Evolutionary conservation across 768 basidiomycete genomes (phyloP).

Genomic region (Trametes villosa): DNA sequence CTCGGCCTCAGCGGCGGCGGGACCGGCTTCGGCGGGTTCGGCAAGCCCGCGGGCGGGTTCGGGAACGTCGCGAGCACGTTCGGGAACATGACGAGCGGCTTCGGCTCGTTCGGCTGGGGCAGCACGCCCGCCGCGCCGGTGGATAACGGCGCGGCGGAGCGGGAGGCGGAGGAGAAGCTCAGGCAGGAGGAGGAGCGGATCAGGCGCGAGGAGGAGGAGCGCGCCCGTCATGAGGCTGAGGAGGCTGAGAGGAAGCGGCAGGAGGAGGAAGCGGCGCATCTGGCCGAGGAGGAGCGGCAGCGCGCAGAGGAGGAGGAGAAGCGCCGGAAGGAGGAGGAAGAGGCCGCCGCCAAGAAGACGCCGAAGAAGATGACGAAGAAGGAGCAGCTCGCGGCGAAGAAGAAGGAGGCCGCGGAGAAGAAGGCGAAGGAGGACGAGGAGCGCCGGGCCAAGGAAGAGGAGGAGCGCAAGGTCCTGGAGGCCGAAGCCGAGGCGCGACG

Average conservation of each 20-base stretch:
- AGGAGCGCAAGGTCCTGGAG: slow-evolving; percentile 4
- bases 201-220: slow-evolving; percentile 4
- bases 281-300: slow-evolving; percentile 29
- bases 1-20: slow-evolving; percentile 7
- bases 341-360: slow-evolving; percentile 15
- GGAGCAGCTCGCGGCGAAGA: slow-evolving; percentile 13
- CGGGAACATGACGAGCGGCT: slow-evolving; percentile 13
- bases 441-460: slow-evolving; percentile 6
- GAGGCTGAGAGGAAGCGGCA: slow-evolving; percentile 2
- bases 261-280: slow-evolving; percentile 18
- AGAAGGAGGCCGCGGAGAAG: slow-evolving; percentile 22
- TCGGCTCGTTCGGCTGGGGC: slow-evolving; percentile 5
- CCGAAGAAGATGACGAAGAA: slow-evolving; percentile 27
- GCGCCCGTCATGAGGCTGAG: slow-evolving; percentile 3
- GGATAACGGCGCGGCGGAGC: slow-evolving; percentile 23
- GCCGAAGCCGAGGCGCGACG: slow-evolving; percentile 14
- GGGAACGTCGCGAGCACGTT: slow-evolving; percentile 6
- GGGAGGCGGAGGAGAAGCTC: slow-evolving; percentile 24
- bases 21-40: slow-evolving; percentile 4
- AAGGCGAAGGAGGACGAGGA: neutral
- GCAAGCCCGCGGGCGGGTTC: neutral
- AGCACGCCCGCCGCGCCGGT: slow-evolving; percentile 19
- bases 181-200: slow-evolving; percentile 21
- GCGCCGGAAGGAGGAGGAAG: slow-evolving; percentile 31
- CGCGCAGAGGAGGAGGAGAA: slow-evolving; percentile 22